Evolutionary conservation across 768 basidiomycete species (phyloP), one percentile per base, ranked within the genome.

Genomic region (Galerina marginata): DNA sequence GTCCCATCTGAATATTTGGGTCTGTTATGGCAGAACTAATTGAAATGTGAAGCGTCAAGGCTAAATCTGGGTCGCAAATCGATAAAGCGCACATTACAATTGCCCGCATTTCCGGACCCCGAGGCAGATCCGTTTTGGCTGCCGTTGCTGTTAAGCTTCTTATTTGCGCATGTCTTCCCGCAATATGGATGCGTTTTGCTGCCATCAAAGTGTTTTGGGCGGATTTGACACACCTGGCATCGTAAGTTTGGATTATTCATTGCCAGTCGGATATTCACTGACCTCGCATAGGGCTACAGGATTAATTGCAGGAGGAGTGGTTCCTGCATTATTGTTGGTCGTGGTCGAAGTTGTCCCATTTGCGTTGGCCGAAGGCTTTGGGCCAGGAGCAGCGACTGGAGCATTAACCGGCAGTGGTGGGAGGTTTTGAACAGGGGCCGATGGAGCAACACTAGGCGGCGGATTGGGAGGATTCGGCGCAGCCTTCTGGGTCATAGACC

Each of bases 1-100:
- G 78, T 80, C 14, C 85, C 84, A 65, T 89, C 87, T 16, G 75
- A 77, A 63, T 83, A 81, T 65, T 87, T 89, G 42, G 87, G 86
- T 42, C 85, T 81, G 60, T 78, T 78, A 59, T 83, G 82, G 71
- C 87, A 89, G 61, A 81, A 81, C 87, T 89, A 64, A 66, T 49
- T 38, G 43, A 33, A 48, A 43, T n/a, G 51, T 42, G 46, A 26
- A 26, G n/a, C 36, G 38, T 55, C 39, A 37, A 45, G 39, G 29
- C 16, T 40, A 49, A 47, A 9, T 38, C 23, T 53, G 45, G 45
- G 47, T 11, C 14, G 12, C 20, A 59, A 52, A 65, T 39, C 45
- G 56, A 62, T 55, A 62, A 56, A 16, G 70, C 81, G 46, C 68
- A 87, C 86, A 58, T 82, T 79, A 67, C 86, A 87, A 67, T 82